Evolutionary conservation across 768 basidiomycete species (phyloP).

Genomic region (Omphalotus guepiniiformis): DNA sequence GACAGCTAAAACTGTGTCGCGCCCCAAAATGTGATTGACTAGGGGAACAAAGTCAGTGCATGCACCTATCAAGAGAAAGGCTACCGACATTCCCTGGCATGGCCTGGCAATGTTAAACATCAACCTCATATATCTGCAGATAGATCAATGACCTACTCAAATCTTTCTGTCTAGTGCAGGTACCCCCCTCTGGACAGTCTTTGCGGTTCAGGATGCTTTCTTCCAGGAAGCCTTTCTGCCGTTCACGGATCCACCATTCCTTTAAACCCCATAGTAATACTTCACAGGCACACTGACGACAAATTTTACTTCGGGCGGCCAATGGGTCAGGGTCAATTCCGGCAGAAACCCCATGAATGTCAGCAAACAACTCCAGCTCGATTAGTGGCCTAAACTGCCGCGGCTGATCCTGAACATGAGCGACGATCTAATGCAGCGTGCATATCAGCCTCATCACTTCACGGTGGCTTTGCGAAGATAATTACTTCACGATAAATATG

Average conservation of each 20-base stretch:
- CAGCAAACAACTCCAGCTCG: conserved; percentile 66
- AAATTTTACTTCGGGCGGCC: conserved; percentile 58
- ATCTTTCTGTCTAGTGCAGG: conserved; percentile 61
- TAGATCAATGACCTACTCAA: conserved; percentile 43
- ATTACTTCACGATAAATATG: conserved; percentile 68
- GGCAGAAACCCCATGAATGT: conserved; percentile 56
- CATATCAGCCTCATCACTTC: neutral
- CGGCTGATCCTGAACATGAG: conserved; percentile 56
- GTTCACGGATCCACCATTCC: conserved; percentile 82
- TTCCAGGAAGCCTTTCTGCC: conserved; percentile 63
- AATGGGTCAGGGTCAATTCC: conserved; percentile 53
- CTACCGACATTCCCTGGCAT: conserved; percentile 71
- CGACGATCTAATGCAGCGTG: conserved; percentile 47
- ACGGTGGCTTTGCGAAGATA: neutral
- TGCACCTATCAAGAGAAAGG: neutral
- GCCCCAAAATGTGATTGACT: conserved; percentile 35
- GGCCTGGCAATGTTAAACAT: conserved; percentile 35
- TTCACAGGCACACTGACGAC: conserved; percentile 71
- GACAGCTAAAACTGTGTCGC: neutral
- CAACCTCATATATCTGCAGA: neutral
- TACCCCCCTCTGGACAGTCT: conserved; percentile 63
- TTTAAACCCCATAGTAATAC: conserved; percentile 70
- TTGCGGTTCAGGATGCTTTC: conserved; percentile 50
- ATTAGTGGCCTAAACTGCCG: conserved; percentile 61
- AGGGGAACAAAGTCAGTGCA: conserved; percentile 2